Conservation (phyloP, 225 moss, liverwort and hornwort species). For the Pseudoscleropodium purum region DNA sequence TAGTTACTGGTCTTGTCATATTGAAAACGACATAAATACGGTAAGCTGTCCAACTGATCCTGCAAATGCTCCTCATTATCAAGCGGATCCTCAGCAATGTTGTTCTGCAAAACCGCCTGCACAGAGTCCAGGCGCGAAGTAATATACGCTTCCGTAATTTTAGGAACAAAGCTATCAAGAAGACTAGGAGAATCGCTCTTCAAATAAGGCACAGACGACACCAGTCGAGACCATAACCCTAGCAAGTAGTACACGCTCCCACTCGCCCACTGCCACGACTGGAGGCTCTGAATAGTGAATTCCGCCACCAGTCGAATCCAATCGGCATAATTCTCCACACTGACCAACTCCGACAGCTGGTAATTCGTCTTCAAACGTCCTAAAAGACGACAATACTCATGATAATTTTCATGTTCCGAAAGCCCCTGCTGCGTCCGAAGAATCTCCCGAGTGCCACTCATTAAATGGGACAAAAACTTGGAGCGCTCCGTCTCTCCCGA, state of each 20-base stretch:
- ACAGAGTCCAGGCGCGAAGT: conserved; percentile 58
- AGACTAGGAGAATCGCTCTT: conserved; percentile 65
- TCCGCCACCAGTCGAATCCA: conserved; percentile 63
- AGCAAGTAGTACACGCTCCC: conserved; percentile 61
- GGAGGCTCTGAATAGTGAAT: conserved; percentile 54
- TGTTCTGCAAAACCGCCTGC: conserved; percentile 54
- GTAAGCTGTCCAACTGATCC: conserved; percentile 61
- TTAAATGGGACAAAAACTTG: conserved; percentile 45
- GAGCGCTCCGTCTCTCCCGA: conserved; percentile 47
- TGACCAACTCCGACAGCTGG: conserved; percentile 50
- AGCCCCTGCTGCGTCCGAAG: conserved; percentile 52
- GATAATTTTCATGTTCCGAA: conserved; percentile 61
- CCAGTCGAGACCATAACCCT: conserved; percentile 52
- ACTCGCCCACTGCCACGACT: conserved; percentile 65
- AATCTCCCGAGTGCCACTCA: conserved; percentile 50
- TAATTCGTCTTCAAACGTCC: conserved; percentile 59
- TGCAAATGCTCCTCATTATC: conserved; percentile 61
- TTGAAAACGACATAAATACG: conserved; percentile 55
- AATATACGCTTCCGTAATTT: conserved; percentile 56
- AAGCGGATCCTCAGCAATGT: conserved; percentile 57
- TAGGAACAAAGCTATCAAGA: conserved; percentile 51
- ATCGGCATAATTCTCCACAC: conserved; percentile 55
- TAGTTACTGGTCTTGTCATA: conserved; percentile 59
- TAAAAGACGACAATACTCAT: conserved; percentile 51
- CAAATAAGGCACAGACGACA: conserved; percentile 56